phyloP scores from a whole-genome alignment of 208 protist genomes.

The Strigomonas culicis region DNA sequence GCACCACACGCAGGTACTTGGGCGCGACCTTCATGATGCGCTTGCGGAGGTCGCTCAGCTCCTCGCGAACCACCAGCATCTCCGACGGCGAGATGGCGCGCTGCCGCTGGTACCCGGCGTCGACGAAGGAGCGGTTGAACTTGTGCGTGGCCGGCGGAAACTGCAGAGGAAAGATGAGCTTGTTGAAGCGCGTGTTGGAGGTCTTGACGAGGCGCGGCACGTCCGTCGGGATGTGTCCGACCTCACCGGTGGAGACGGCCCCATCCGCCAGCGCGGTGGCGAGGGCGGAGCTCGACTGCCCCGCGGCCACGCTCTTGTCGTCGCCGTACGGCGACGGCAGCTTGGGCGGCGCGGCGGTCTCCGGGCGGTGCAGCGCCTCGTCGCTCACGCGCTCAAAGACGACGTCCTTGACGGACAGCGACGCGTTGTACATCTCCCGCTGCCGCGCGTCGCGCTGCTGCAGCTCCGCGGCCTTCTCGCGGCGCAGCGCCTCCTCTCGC shows the following conservation, averaged over 20 bases:
- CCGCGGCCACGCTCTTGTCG: not conserved
- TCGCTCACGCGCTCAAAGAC: constrained; percentile 86
- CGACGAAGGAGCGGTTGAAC: constrained; percentile 83
- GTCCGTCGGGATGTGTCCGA: constrained; percentile 68
- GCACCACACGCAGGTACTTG: constrained; percentile 71
- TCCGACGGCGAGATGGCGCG: constrained; percentile 75
- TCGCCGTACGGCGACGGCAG: constrained; percentile 14
- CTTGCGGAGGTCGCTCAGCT: constrained; percentile 56
- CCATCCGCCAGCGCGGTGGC: constrained; percentile 20
- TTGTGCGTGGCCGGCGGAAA: constrained; percentile 69
- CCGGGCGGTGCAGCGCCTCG: constrained; percentile 70
- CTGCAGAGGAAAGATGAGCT: constrained; percentile 73
- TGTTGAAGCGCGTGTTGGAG: constrained; percentile 53
- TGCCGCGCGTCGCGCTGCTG: constrained; percentile 50
- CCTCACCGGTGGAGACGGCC: constrained; percentile 41
- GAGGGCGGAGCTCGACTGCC: constrained; percentile 1
- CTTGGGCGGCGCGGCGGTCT: constrained; percentile 61
- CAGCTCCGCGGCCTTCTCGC: constrained; percentile 28
- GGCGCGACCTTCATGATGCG: constrained; percentile 37
- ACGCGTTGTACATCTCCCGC: constrained; percentile 52
- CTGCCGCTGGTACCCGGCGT: constrained; percentile 78
- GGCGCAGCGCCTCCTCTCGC: constrained; percentile 34
- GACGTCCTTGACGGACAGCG: constrained; percentile 75
- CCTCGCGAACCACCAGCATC: constrained; percentile 79
- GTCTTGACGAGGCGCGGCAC: constrained; percentile 51